Conservation (phyloP, 345 rosid species). For the Litchi chinensis region DNA sequence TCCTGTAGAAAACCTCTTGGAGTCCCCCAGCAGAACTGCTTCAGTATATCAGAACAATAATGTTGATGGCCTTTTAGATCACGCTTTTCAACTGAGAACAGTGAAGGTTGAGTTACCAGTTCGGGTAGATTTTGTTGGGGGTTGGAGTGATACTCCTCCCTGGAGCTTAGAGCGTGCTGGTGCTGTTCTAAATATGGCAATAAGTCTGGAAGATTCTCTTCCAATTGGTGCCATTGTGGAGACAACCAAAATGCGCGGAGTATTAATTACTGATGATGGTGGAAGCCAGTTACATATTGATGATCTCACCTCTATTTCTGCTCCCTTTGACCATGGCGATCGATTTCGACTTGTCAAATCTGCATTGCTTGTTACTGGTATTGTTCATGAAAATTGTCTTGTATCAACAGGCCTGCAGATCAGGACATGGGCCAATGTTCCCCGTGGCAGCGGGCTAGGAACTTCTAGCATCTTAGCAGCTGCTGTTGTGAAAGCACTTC, state of each 20-base stretch:
- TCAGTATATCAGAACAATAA: slow-evolving; percentile 29
- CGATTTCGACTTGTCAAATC: slow-evolving; percentile 89
- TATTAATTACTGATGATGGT: slow-evolving; percentile 69
- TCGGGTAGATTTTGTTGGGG: slow-evolving; percentile 94
- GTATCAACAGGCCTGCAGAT: slow-evolving; percentile 58
- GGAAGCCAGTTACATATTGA: slow-evolving; percentile 58
- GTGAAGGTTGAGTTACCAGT: slow-evolving; percentile 86
- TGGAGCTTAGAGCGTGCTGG: slow-evolving; percentile 98
- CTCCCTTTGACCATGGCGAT: slow-evolving; percentile 70
- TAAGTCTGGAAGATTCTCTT: slow-evolving; percentile 77
- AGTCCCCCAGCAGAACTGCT: slow-evolving; percentile 36
- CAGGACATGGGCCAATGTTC: slow-evolving; percentile 91
- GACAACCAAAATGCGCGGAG: slow-evolving; percentile 60
- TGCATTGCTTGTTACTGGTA: slow-evolving; percentile 79
- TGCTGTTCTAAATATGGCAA: slow-evolving; percentile 91
- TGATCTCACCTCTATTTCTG: slow-evolving; percentile 50
- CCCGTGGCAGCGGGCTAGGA: slow-evolving; percentile 96
- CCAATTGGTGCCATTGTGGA: slow-evolving; percentile 86
- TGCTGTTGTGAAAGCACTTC: slow-evolving; percentile 89
- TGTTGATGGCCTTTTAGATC: slow-evolving; percentile 30
- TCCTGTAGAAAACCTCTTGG: slow-evolving; percentile 63
- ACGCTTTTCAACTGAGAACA: slow-evolving; percentile 44
- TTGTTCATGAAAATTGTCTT: slow-evolving; percentile 46
- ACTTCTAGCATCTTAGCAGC: slow-evolving; percentile 98
- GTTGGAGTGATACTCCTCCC: slow-evolving; percentile 99